Conservation (phyloP, 2,329 filamentous ascomycete genomes). For the Hypoxylon sp. region DNA sequence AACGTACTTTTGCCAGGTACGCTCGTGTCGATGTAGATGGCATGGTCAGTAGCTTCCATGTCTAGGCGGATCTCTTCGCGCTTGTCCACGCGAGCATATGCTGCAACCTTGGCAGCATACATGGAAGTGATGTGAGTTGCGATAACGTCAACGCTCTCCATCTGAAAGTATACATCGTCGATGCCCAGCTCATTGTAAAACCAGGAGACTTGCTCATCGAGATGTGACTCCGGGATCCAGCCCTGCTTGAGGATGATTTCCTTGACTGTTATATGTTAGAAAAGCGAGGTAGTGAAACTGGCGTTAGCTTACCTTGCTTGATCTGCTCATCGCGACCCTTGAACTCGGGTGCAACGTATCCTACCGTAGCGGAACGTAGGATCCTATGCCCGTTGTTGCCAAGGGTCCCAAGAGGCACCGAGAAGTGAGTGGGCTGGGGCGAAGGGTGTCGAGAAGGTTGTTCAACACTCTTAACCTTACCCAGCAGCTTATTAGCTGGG, state of each 20-base stretch:
- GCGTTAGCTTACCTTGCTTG: constrained; percentile 72
- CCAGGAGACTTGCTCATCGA: constrained; percentile 90
- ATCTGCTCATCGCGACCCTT: constrained; percentile 94
- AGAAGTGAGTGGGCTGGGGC: constrained; percentile 88
- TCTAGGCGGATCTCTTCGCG: constrained; percentile 93
- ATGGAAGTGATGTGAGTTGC: constrained; percentile 95
- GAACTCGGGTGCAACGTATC: constrained; percentile 95
- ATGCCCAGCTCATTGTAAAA: constrained; percentile 99
- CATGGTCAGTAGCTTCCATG: constrained; percentile 94
- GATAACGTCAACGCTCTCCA: constrained; percentile 87
- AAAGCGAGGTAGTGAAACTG: not conserved
- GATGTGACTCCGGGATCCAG: constrained; percentile 86
- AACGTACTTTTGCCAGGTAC: constrained; percentile 84
- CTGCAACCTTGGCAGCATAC: constrained; percentile 96
- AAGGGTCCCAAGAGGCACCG: constrained; percentile 70
- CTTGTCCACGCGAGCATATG: constrained; percentile 93
- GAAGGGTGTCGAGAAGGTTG: constrained; percentile 77
- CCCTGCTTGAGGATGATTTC: constrained; percentile 80
- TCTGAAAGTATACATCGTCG: constrained; percentile 98
- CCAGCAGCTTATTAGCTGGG: constrained; percentile 58
- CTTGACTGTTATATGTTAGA: constrained; percentile 72
- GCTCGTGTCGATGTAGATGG: constrained; percentile 98
- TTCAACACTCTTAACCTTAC: constrained; percentile 57
- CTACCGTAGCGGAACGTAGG: constrained; percentile 88
- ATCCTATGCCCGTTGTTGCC: constrained; percentile 75